A percentile compares a stretch with the other conserved stretches of the same genome.
These are phyloP conservation scores for Cryptosporidium baileyi DNA, from an alignment of 169 alveolate genomes.

Conservation along the genomic window DNA sequence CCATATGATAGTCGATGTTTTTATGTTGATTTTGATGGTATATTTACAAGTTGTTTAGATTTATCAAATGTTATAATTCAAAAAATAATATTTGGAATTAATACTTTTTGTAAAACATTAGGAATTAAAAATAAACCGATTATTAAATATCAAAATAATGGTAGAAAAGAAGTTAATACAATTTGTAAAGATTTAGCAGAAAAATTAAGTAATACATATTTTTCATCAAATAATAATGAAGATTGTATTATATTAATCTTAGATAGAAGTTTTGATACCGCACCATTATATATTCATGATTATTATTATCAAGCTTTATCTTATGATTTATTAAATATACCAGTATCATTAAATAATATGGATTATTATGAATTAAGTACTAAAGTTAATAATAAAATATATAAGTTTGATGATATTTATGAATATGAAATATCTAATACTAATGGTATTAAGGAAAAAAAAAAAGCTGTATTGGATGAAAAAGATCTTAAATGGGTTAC, in stretches of 20 bases:
- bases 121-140: slow-evolving; percentile 21
- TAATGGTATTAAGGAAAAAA: slow-evolving; percentile 72
- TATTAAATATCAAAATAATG: slow-evolving; percentile 31
- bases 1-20: slow-evolving; percentile 80
- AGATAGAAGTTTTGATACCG: slow-evolving; percentile 79
- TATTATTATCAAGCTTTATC: slow-evolving; percentile 83
- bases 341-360: slow-evolving; percentile 15
- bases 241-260: slow-evolving; percentile 73
- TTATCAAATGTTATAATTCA: not conserved
- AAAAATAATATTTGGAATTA: slow-evolving; percentile 21
- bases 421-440: slow-evolving; percentile 72
- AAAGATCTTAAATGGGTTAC: slow-evolving; percentile 78
- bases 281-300: slow-evolving; percentile 81
- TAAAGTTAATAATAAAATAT: not conserved
- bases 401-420: slow-evolving; percentile 36
- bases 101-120: slow-evolving; percentile 57
- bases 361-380: not conserved
- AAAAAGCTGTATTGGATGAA: slow-evolving; percentile 74
- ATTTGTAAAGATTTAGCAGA: slow-evolving; percentile 25
- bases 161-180: slow-evolving; percentile 1
- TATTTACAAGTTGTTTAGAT: slow-evolving; percentile 5
- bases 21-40: slow-evolving; percentile 62
- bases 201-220: not conserved
- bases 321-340: slow-evolving; percentile 78
- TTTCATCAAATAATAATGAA: slow-evolving; percentile 14